phyloP scores from a whole-genome alignment of 345 rosid genomes.

The Carallia pectinifolia region DNA sequence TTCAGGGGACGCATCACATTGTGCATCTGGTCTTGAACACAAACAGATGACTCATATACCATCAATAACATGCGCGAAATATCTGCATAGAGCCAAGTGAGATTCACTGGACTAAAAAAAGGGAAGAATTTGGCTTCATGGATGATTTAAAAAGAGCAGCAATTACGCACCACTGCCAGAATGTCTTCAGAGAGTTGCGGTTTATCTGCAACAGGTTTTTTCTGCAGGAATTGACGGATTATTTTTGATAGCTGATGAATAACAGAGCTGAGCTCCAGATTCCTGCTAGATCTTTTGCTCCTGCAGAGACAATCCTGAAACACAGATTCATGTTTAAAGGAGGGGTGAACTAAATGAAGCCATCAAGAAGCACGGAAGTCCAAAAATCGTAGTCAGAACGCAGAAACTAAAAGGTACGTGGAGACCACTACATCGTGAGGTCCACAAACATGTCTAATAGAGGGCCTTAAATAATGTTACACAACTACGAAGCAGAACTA shows the following conservation, averaged over 20 bases:
- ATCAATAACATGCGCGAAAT: conserved; percentile 15
- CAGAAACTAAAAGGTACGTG: not conserved
- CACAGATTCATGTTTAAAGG: too few relatives aligned
- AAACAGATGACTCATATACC: too few relatives aligned
- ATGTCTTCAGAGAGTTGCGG: conserved; percentile 62
- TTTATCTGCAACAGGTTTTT: conserved; percentile 55
- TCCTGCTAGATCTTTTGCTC: conserved; percentile 61
- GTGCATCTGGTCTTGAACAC: too few relatives aligned
- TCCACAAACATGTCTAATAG: too few relatives aligned
- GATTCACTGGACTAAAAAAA: conserved; percentile 1
- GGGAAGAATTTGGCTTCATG: not conserved
- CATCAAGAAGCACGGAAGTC: too few relatives aligned
- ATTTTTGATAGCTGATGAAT: conserved; percentile 35
- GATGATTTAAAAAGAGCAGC: not conserved
- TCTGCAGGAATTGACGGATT: conserved; percentile 68
- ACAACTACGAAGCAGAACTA: too few relatives aligned
- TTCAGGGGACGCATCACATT: too few relatives aligned
- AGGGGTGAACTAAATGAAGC: too few relatives aligned
- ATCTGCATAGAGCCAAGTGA: conserved; percentile 36
- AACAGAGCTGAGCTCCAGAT: conserved; percentile 34
- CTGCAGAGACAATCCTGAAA: conserved; percentile 31
- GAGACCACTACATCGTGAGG: not conserved
- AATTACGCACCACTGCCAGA: conserved; percentile 58
- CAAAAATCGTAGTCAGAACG: not conserved
- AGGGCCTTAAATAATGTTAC: too few relatives aligned